Conservation (phyloP, 768 basidiomycete species). For the Phylloporus sp. region DNA sequence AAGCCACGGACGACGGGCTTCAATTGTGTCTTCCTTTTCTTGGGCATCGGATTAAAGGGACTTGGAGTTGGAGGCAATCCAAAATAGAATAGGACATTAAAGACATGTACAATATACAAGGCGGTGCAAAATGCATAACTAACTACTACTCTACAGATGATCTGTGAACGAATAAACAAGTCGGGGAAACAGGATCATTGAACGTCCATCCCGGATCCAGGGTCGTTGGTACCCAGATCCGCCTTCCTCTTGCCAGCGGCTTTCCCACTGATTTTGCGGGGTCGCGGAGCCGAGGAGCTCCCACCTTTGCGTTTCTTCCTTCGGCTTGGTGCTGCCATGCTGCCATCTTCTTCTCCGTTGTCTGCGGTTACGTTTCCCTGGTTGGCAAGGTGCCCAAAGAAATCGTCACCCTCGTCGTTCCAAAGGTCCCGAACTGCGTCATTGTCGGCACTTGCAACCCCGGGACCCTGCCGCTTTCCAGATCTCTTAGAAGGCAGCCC, state of each 20-base stretch:
- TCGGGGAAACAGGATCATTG: conserved; percentile 17
- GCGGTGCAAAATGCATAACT: conserved; percentile 24
- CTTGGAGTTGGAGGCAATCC: too few species aligned
- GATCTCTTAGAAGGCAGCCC: conserved; percentile 33
- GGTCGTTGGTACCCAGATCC: conserved; percentile 20
- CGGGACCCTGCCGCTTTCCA: conserved; percentile 32
- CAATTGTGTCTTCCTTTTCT: conserved; percentile 81
- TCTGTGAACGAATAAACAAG: conserved; percentile 11
- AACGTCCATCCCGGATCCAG: conserved; percentile 23
- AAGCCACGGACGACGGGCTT: conserved; percentile 74
- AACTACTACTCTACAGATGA: conserved; percentile 32
- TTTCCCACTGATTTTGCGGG: conserved; percentile 32
- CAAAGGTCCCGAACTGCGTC: conserved; percentile 58
- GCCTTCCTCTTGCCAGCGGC: conserved; percentile 29
- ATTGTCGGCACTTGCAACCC: conserved; percentile 32
- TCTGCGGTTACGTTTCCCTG: conserved; percentile 19
- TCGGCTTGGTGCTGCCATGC: conserved; percentile 19
- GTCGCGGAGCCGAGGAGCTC: conserved; percentile 8
- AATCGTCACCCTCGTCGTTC: conserved; percentile 85
- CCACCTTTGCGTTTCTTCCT: conserved; percentile 35
- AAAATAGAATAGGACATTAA: conserved; percentile 23
- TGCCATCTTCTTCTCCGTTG: conserved; percentile 29
- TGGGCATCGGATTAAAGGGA: conserved; percentile 48
- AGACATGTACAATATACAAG: conserved; percentile 29
- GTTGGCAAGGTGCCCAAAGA: conserved; percentile 59